Evolutionary conservation across 495 filamentous ascomycete species (phyloP), one percentile per base, ranked within the genome.

Genomic region (Hyaloscypha variabilis): DNA sequence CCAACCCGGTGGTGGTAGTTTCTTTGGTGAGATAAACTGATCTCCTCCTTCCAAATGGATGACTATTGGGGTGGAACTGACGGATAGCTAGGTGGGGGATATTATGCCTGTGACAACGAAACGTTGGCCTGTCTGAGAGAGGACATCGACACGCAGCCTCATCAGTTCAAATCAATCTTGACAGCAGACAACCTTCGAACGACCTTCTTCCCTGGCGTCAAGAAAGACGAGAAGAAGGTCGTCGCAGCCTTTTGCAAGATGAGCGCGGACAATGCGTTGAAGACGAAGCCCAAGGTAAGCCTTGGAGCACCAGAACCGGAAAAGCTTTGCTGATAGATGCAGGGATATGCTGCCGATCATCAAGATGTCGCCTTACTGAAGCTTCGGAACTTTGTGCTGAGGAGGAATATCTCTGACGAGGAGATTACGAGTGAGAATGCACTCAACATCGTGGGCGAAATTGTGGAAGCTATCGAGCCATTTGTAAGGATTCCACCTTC

Each of bases 231-330:
- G 63, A 80, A 84, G 63, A 82, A 85, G 64, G 83, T 83, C 63
- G 79, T 94, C 3, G 78, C 83, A 52, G 90, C 90, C 3, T 95
- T 95, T 76, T 81, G 85, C 11, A 81, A 77, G 52, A 73, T 77
- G 52, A 97, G 94, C 69, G 75, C 79, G 64, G 87, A 88, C 67
- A 88, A 84, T 61, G 90, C 91, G 51, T 78, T 97, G 13, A 95
- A 95, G 81, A 93, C 85, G 42, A 90, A 90, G 71, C 93, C 93
- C 0, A 94, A 93, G 86, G 91, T 94, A 75, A 68, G 85, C 75
- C 28, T 19, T 46, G 39, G 19, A 46, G 0, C 6, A 17, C 13
- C 11, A 10, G 21, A 8, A 6, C 30, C 29, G 57, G 50, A 6
- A 8, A 13, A 6, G 23, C 3, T 28, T 62, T 49, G 11, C 31